These are phyloP conservation scores for Calonectria crousiana DNA, from an alignment of 2,329 filamentous ascomycete genomes.

Conservation along the genomic window DNA sequence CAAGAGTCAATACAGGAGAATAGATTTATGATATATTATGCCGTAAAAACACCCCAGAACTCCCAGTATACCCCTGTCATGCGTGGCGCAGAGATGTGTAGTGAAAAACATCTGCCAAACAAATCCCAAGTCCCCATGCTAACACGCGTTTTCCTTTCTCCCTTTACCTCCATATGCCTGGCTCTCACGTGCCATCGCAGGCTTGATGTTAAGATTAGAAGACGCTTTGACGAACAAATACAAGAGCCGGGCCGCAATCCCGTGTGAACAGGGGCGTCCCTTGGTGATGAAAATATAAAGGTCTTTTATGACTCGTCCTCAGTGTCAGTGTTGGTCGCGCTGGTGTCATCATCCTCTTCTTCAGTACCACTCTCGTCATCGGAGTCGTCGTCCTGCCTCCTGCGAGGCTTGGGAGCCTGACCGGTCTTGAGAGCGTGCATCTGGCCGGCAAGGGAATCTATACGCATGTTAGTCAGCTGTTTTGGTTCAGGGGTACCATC, in stretches of 20 bases:
- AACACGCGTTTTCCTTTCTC: slow-evolving; percentile 15
- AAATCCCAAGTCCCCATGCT: slow-evolving; percentile 6
- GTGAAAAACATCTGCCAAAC: slow-evolving; percentile 11
- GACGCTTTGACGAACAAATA: slow-evolving; percentile 27
- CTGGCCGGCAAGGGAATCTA: slow-evolving; percentile 90
- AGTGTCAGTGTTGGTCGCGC: slow-evolving; percentile 77
- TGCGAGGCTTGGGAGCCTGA: slow-evolving; percentile 68
- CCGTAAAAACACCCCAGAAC: slow-evolving; percentile 26
- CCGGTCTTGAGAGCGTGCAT: slow-evolving; percentile 89
- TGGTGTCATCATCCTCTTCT: slow-evolving; percentile 77
- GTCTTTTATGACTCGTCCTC: slow-evolving; percentile 67
- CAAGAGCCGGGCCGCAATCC: slow-evolving; percentile 5
- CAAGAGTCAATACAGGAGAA: slow-evolving; percentile 10
- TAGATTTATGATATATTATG: slow-evolving; percentile 20
- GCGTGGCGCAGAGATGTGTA: slow-evolving; percentile 17
- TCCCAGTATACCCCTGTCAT: slow-evolving; percentile 18
- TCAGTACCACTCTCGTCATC: slow-evolving; percentile 85
- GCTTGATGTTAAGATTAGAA: slow-evolving; percentile 17
- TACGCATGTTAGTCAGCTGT: slow-evolving; percentile 39
- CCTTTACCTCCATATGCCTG: slow-evolving; percentile 3
- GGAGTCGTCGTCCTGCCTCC: slow-evolving; percentile 68
- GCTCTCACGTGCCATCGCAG: slow-evolving; percentile 1
- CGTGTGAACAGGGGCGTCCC: not conserved
- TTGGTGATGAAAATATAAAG: not conserved
- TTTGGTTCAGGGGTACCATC: not conserved